These are phyloP conservation scores for Suillus decipiens DNA, from an alignment of 768 basidiomycete genomes.

Conservation along the genomic window DNA sequence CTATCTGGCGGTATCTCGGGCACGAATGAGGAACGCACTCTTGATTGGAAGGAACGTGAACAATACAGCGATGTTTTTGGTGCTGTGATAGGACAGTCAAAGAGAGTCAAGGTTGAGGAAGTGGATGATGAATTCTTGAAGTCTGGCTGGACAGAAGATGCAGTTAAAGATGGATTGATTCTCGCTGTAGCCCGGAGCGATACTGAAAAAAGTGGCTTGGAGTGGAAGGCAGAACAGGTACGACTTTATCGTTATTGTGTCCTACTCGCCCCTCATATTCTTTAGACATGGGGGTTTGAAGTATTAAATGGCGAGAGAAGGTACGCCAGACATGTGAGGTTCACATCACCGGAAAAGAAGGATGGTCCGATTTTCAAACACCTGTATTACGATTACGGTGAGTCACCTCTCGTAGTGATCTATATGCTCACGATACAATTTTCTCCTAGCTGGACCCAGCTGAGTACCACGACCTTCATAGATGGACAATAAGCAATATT, in stretches of 20 bases:
- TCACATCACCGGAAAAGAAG: conserved; percentile 60
- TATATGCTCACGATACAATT: conserved; percentile 16
- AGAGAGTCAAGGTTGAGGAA: conserved; percentile 50
- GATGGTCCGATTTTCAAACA: conserved; percentile 49
- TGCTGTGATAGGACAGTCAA: conserved; percentile 51
- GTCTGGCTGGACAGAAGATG: conserved; percentile 45
- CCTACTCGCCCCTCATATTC: conserved; percentile 1
- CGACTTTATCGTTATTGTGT: conserved; percentile 11
- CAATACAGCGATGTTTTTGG: conserved; percentile 68
- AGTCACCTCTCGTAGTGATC: conserved; percentile 27
- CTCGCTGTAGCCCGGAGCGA: conserved; percentile 53
- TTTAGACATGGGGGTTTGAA: conserved; percentile 64
- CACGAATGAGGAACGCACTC: conserved; percentile 54
- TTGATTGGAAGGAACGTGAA: conserved; percentile 56
- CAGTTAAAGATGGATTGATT: conserved; percentile 37
- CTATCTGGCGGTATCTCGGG: conserved; percentile 64
- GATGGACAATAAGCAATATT: not conserved
- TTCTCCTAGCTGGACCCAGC: conserved; percentile 18
- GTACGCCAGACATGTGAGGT: conserved; percentile 61
- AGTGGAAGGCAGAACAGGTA: conserved; percentile 70
- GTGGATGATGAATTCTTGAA: conserved; percentile 45
- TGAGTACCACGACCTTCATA: conserved; percentile 12
- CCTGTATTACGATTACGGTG: conserved; percentile 71
- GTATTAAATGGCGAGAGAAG: conserved; percentile 58
- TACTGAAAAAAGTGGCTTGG: conserved; percentile 57